These are phyloP conservation scores for Acanthamoeba lenticulata DNA, from an alignment of 208 protist species.

Conservation along the genomic window DNA sequence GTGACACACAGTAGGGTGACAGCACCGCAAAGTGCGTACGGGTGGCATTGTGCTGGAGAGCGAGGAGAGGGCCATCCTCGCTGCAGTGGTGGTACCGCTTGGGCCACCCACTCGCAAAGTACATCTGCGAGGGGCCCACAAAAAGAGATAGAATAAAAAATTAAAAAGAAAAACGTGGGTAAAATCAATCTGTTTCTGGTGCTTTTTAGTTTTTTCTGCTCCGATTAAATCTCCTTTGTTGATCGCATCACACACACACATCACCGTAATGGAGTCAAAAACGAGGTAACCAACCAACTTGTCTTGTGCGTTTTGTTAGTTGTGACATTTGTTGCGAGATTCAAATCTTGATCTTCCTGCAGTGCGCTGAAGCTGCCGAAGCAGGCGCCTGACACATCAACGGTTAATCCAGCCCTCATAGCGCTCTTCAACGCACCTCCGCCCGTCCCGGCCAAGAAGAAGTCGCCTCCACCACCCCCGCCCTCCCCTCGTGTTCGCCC, in stretches of 20 bases:
- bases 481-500: neutral
- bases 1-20: neutral
- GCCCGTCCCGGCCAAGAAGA: neutral
- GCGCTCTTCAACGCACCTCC: conserved; percentile 12
- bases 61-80: neutral
- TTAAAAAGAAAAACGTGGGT: neutral
- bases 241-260: neutral
- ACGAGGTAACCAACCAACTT: too few relatives aligned
- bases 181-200: neutral
- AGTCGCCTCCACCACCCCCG: neutral
- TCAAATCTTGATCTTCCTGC: neutral
- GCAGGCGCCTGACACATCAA: neutral
- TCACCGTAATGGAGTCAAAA: too few relatives aligned
- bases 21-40: conserved; percentile 14
- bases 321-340: too few relatives aligned
- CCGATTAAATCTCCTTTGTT: too few relatives aligned
- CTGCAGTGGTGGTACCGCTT: neutral
- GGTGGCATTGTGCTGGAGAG: neutral
- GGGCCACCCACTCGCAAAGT: conserved; percentile 51
- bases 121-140: neutral
- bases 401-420: neutral
- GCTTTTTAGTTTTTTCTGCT: too few relatives aligned
- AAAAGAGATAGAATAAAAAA: neutral
- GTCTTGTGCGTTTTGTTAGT: too few relatives aligned
- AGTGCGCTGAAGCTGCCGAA: neutral